Percentiles rank a stretch among this genome's conserved stretches.
phyloP scores from a whole-genome alignment of 306 rosid species.

The Lathyrus tuberosus region DNA sequence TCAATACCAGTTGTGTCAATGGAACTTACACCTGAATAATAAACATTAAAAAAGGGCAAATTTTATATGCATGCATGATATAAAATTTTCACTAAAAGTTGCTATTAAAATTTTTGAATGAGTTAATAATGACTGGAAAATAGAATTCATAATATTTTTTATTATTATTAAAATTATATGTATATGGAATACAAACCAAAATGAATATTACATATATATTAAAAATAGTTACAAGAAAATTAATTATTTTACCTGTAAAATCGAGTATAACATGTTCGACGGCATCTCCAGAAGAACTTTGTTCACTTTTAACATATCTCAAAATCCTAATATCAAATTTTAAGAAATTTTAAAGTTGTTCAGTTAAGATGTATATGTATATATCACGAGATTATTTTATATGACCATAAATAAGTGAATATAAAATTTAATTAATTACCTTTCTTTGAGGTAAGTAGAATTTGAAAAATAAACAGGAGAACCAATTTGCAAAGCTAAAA shows the following conservation, averaged over 20 bases:
- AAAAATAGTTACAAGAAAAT: neutral
- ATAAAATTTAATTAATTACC: conserved; percentile 43
- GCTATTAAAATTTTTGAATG: neutral
- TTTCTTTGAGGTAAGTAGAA: conserved; percentile 67
- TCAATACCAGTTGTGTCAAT: conserved; percentile 76
- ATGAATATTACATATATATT: neutral
- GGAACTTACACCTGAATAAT: conserved; percentile 68
- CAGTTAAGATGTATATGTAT: neutral
- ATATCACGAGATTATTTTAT: neutral
- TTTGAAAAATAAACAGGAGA: conserved; percentile 91
- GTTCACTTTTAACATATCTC: conserved; percentile 70
- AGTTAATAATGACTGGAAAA: neutral
- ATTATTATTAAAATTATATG: neutral
- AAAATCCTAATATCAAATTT: conserved; percentile 56
- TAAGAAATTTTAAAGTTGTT: conserved; percentile 1
- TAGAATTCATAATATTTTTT: neutral
- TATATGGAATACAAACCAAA: neutral
- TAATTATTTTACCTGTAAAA: conserved; percentile 57
- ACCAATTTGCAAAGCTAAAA: conserved; percentile 71
- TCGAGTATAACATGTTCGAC: conserved; percentile 70
- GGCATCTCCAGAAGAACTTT: conserved; percentile 32
- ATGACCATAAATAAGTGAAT: neutral
- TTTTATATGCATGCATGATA: neutral
- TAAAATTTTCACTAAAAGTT: neutral
- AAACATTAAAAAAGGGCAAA: neutral